A percentile compares a stretch with the other conserved stretches of the same genome.
Evolutionary conservation across 208 protist species (phyloP).

Genomic region (Crithidia fasciculata): DNA sequence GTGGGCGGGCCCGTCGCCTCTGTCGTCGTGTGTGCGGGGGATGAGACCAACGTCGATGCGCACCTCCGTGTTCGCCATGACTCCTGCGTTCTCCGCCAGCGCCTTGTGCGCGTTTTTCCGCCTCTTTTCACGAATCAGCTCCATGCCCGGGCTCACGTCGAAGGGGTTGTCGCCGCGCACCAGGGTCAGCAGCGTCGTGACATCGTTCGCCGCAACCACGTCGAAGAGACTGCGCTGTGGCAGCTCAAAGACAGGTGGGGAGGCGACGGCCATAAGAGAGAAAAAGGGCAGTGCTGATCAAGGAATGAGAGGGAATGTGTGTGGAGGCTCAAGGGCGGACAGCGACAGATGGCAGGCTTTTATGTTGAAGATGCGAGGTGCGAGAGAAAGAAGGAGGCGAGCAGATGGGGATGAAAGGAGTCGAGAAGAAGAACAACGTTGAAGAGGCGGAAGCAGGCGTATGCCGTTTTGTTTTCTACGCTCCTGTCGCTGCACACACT

Average conservation of each 20-base stretch:
- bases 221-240: constrained; percentile 50
- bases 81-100: constrained; percentile 41
- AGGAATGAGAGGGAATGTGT: too few species aligned
- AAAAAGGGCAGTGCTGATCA: too few species aligned
- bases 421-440: too few species aligned
- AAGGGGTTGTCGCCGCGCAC: constrained; percentile 65
- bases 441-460: too few species aligned
- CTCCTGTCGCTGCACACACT: too few species aligned
- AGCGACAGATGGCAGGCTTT: too few species aligned
- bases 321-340: too few species aligned
- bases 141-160: constrained; percentile 65
- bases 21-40: constrained; percentile 26
- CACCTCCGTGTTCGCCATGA: constrained; percentile 32
- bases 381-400: background rate
- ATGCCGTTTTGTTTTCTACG: too few species aligned
- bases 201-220: constrained; percentile 53
- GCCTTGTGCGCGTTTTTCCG: constrained; percentile 9
- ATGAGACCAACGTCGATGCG: constrained; percentile 39
- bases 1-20: constrained; percentile 54
- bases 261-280: background rate
- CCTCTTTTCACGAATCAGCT: constrained; percentile 47
- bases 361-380: background rate
- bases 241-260: constrained; percentile 20
- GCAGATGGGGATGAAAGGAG: background rate
- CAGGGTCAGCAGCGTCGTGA: constrained; percentile 46